Conservation (phyloP, 2,329 filamentous ascomycete species). For the Fusarium sp. region DNA sequence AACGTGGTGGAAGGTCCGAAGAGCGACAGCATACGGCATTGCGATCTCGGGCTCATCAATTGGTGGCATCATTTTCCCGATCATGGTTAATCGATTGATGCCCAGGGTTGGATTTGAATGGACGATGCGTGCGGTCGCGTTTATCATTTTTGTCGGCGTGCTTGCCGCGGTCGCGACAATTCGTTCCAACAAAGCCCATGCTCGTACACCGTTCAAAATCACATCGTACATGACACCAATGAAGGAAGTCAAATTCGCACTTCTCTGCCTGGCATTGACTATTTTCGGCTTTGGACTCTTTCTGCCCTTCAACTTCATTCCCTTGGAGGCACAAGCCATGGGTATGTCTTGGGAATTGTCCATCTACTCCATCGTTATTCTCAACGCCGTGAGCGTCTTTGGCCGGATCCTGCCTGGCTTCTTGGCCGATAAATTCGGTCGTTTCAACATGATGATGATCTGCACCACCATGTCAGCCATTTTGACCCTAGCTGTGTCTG, state of each 20-base stretch:
- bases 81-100: not conserved
- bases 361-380: not conserved
- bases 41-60: not conserved
- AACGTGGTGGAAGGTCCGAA: not conserved
- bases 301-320: not conserved
- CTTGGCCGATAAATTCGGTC: not conserved
- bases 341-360: not conserved
- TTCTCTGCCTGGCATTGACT: not conserved
- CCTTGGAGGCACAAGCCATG: not conserved
- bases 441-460: not conserved
- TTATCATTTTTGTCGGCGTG: not conserved
- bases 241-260: not conserved
- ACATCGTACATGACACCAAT: not conserved
- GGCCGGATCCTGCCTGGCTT: not conserved
- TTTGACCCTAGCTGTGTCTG: not conserved
- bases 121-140: not conserved
- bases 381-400: not conserved
- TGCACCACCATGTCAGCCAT: not conserved
- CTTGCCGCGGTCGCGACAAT: not conserved
- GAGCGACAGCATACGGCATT: not conserved
- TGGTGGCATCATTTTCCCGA: not conserved
- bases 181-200: not conserved
- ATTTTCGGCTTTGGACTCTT: not conserved
- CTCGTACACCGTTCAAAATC: accelerated
- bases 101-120: not conserved